These are phyloP conservation scores for Calendula officinalis DNA, from an alignment of 129 eudicot species.

Conservation along the genomic window DNA sequence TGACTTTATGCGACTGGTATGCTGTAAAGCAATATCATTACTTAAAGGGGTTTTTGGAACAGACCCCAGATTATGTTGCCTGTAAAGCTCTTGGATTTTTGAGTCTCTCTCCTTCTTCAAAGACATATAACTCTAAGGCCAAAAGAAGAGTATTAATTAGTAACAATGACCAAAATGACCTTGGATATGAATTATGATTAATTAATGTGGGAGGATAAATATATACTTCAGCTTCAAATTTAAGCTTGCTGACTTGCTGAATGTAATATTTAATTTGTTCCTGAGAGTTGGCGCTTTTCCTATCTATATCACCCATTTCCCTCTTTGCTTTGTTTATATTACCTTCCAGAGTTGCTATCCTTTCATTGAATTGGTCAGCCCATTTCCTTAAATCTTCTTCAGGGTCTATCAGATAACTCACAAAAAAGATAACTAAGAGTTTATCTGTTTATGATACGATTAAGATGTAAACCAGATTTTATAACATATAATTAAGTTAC, in stretches of 20 bases:
- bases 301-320: slow-evolving; percentile 53
- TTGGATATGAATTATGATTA: slow-evolving; percentile 18
- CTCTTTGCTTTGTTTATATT: slow-evolving; percentile 54
- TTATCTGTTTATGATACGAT: neutral
- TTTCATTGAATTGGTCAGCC: slow-evolving; percentile 53
- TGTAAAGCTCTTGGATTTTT: slow-evolving; percentile 47
- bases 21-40: slow-evolving; percentile 56
- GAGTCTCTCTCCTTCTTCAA: slow-evolving; percentile 71
- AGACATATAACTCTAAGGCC: slow-evolving; percentile 43
- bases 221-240: slow-evolving; percentile 55
- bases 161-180: slow-evolving; percentile 1
- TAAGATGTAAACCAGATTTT: neutral
- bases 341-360: slow-evolving; percentile 47
- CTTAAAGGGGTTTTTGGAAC: slow-evolving; percentile 54
- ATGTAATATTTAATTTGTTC: slow-evolving; percentile 23
- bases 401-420: slow-evolving; percentile 44
- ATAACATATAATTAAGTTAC: slow-evolving; percentile 10
- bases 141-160: slow-evolving; percentile 20
- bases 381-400: slow-evolving; percentile 79
- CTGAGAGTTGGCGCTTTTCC: slow-evolving; percentile 25
- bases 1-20: slow-evolving; percentile 41
- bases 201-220: slow-evolving; percentile 12
- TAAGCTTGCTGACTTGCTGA: slow-evolving; percentile 49
- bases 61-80: slow-evolving; percentile 60
- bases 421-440: neutral